A percentile compares a stretch with the other conserved stretches of the same genome.
phyloP scores from a whole-genome alignment of 345 rosid species.

The Pistacia integerrima region DNA sequence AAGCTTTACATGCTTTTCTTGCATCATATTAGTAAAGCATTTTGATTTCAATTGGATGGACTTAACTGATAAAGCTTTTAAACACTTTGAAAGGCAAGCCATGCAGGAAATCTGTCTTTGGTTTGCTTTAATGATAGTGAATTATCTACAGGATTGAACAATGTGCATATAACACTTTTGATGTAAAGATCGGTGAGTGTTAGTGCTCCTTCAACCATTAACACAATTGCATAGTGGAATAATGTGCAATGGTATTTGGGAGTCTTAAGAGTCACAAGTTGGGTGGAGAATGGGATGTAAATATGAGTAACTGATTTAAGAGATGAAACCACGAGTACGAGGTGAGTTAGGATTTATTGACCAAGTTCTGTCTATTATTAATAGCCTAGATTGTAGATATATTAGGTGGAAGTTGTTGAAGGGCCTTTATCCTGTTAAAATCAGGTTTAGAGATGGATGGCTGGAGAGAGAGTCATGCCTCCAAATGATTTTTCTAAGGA shows the following conservation, averaged over 20 bases:
- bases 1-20: neutral
- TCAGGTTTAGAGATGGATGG: too few species aligned
- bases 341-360: neutral
- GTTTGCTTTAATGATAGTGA: neutral
- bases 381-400: too few species aligned
- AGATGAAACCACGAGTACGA: neutral
- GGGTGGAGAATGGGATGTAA: neutral
- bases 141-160: neutral
- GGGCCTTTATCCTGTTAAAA: too few species aligned
- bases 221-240: neutral
- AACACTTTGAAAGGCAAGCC: neutral
- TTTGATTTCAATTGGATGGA: neutral
- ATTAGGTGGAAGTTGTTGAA: too few species aligned
- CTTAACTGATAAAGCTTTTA: neutral
- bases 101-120: neutral
- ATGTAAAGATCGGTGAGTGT: neutral
- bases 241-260: neutral
- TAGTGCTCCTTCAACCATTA: neutral
- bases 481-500: too few species aligned
- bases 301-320: neutral
- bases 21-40: neutral
- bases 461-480: too few species aligned
- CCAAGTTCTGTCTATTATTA: neutral
- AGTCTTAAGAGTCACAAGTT: neutral
- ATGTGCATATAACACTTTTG: neutral